phyloP scores from a whole-genome alignment of 257 asterid genomes.

The Solanum commersonii region DNA sequence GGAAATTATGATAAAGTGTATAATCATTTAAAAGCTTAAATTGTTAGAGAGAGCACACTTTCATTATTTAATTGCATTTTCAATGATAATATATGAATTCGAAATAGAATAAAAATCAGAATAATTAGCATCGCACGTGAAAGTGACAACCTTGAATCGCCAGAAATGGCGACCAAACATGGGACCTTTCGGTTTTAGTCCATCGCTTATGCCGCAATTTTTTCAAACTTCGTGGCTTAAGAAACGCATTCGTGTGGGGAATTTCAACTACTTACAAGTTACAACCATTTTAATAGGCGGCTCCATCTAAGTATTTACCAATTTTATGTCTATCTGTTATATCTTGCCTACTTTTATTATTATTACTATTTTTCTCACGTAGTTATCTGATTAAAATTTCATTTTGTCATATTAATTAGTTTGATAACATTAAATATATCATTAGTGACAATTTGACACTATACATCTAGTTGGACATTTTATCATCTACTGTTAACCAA shows the following conservation, averaged over 20 bases:
- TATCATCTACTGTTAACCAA: background rate
- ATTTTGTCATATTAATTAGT: background rate
- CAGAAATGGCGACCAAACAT: background rate
- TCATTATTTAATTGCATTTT: no score
- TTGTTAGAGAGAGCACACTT: accelerated
- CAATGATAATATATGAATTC: no score
- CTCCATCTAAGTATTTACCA: background rate
- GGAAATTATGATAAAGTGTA: background rate
- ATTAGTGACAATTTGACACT: background rate
- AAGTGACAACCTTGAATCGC: background rate
- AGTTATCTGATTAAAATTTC: background rate
- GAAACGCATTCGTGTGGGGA: background rate
- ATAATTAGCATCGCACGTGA: background rate
- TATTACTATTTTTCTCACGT: background rate
- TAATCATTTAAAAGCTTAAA: no score
- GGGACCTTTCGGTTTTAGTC: background rate
- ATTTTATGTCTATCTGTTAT: background rate
- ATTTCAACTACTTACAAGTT: background rate
- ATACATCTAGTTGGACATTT: background rate
- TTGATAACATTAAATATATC: background rate
- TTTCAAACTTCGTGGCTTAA: background rate
- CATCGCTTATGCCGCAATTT: background rate
- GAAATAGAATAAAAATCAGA: background rate
- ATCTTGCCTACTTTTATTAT: background rate
- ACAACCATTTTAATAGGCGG: background rate